These are phyloP conservation scores for Gentiana dahurica DNA, from an alignment of 257 asterid genomes.

Conservation along the genomic window DNA sequence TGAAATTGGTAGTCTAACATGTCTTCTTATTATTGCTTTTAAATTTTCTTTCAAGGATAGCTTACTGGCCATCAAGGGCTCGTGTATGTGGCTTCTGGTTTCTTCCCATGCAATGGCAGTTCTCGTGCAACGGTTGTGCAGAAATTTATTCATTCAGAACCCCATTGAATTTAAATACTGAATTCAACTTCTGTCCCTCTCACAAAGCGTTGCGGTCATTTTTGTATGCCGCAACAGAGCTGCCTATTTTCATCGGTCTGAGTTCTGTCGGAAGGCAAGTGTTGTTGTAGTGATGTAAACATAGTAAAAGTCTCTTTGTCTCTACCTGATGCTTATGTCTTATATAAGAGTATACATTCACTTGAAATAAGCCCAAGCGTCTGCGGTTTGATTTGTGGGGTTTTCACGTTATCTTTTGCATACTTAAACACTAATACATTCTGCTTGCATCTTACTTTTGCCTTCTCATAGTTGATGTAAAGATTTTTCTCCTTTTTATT, in stretches of 20 bases:
- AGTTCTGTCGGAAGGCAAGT: constrained; percentile 89
- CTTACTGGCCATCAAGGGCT: constrained; percentile 88
- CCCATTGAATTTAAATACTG: constrained; percentile 19
- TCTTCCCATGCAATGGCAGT: constrained; percentile 81
- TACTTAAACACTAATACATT: no score
- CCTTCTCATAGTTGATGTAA: background rate
- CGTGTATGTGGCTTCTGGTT: constrained; percentile 94
- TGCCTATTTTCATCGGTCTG: constrained; percentile 65
- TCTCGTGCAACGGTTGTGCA: constrained; percentile 69
- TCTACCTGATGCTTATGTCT: background rate
- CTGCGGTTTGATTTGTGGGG: no score
- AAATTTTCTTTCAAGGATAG: constrained; percentile 24
- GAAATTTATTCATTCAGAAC: constrained; percentile 37
- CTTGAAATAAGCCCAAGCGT: background rate
- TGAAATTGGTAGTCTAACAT: no score
- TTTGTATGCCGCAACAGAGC: constrained; percentile 34
- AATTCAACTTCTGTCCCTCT: constrained; percentile 40
- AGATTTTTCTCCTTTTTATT: background rate
- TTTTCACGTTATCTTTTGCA: no score
- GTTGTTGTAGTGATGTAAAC: constrained; percentile 5
- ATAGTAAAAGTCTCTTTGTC: background rate
- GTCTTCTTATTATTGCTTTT: background rate
- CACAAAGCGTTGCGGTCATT: constrained; percentile 44
- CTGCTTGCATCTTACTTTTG: background rate
- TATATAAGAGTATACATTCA: no score